A percentile compares a stretch with the other conserved stretches of the same genome.
phyloP scores from a whole-genome alignment of 805 yeast species.

The Yarrowia porcina region DNA sequence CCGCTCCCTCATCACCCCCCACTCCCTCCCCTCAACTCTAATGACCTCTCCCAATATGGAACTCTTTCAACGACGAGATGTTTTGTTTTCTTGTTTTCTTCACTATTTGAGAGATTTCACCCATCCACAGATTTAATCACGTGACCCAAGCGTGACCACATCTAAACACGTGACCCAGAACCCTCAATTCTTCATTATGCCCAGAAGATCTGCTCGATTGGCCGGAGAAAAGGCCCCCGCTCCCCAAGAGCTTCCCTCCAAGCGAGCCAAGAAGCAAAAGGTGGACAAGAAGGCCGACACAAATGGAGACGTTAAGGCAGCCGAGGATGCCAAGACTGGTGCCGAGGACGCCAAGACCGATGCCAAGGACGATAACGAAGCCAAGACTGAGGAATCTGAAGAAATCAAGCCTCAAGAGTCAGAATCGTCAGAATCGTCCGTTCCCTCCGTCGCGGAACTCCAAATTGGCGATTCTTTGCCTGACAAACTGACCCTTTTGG shows the following conservation, averaged over 20 bases:
- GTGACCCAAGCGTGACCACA: too few species aligned
- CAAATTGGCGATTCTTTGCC: slow-evolving; percentile 66
- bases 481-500: slow-evolving; percentile 50
- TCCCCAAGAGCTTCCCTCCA: background rate
- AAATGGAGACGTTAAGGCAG: background rate
- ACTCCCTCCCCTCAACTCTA: background rate
- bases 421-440: too few species aligned
- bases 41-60: slow-evolving; percentile 5
- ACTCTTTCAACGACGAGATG: background rate
- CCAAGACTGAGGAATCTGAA: slow-evolving; percentile 12
- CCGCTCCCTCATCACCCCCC: too few species aligned
- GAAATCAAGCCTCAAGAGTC: background rate
- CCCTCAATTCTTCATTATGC: background rate
- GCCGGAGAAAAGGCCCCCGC: slow-evolving; percentile 18
- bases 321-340: background rate
- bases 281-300: background rate
- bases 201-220: slow-evolving; percentile 4
- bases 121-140: too few species aligned
- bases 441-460: slow-evolving; percentile 31
- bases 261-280: slow-evolving; percentile 11
- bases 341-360: background rate
- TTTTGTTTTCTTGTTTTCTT: too few species aligned
- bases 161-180: background rate
- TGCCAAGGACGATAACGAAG: slow-evolving; percentile 2
- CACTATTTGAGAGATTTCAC: too few species aligned